phyloP scores from a whole-genome alignment of 805 yeast genomes.

The Cyberlindnera bimundalis region DNA sequence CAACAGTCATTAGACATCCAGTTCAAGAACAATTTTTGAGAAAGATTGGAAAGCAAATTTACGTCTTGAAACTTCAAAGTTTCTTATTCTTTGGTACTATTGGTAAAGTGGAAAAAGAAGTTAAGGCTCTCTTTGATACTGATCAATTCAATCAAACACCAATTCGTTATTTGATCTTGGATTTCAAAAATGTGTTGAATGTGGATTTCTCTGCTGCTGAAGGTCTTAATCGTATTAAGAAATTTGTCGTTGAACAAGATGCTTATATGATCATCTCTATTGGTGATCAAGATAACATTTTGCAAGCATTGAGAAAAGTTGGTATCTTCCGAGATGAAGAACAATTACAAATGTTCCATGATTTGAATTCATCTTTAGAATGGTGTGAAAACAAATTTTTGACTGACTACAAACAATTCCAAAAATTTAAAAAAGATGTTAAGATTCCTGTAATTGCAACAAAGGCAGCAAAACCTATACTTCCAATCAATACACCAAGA shows the following conservation, averaged over 20 bases:
- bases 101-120: constrained; percentile 79
- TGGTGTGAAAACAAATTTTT: constrained; percentile 95
- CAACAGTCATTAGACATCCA: constrained; percentile 89
- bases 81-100: constrained; percentile 93
- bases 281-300: constrained; percentile 62
- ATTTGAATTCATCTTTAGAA: constrained; percentile 84
- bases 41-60: constrained; percentile 87
- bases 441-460: constrained; percentile 4
- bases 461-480: neutral
- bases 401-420: constrained; percentile 34
- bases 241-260: constrained; percentile 64
- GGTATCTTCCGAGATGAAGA: constrained; percentile 54
- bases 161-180: constrained; percentile 77
- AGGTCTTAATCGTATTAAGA: constrained; percentile 83
- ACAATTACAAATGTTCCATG: constrained; percentile 62
- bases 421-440: constrained; percentile 18
- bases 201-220: constrained; percentile 96
- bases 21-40: constrained; percentile 80
- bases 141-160: constrained; percentile 42
- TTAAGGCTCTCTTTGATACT: constrained; percentile 60
- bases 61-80: constrained; percentile 83
- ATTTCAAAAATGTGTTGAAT: constrained; percentile 74
- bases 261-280: constrained; percentile 78
- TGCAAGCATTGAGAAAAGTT: constrained; percentile 74
- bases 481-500: constrained; percentile 37